Conservation (phyloP, 83 land plant species). For the Thuja plicata region DNA sequence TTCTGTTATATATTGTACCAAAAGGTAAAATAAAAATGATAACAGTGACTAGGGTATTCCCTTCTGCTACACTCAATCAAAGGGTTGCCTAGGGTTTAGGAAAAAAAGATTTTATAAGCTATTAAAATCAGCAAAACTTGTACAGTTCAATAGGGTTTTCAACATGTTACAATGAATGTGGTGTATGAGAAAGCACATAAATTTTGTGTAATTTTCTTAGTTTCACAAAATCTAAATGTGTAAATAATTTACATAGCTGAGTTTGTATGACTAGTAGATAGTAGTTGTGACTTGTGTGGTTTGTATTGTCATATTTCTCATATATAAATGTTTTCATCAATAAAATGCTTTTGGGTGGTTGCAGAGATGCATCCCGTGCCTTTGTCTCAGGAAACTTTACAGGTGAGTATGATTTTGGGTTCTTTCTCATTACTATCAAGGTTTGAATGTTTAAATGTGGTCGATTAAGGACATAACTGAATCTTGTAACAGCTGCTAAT, state of each 20-base stretch:
- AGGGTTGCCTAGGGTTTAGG: background rate
- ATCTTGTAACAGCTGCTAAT: background rate
- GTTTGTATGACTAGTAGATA: background rate
- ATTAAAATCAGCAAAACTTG: background rate
- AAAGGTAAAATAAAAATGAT: too few species aligned
- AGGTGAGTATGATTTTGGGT: background rate
- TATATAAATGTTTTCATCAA: background rate
- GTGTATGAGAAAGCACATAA: background rate
- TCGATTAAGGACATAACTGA: background rate
- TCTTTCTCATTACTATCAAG: background rate
- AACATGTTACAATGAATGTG: too few species aligned
- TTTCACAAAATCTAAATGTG: background rate
- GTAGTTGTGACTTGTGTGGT: background rate
- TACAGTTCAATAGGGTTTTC: background rate
- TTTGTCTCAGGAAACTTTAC: slow-evolving; percentile 17
- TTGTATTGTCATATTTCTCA: background rate
- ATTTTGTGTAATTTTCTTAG: background rate
- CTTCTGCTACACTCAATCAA: too few species aligned
- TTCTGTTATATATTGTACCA: too few species aligned
- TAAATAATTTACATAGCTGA: background rate
- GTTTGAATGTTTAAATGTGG: background rate
- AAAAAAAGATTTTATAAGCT: background rate
- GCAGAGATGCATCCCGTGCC: slow-evolving; percentile 15
- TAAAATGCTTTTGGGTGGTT: background rate
- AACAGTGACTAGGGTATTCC: too few species aligned